Conservation (phyloP, 129 eudicot genomes). For the Centrapalus pauciflorus region DNA sequence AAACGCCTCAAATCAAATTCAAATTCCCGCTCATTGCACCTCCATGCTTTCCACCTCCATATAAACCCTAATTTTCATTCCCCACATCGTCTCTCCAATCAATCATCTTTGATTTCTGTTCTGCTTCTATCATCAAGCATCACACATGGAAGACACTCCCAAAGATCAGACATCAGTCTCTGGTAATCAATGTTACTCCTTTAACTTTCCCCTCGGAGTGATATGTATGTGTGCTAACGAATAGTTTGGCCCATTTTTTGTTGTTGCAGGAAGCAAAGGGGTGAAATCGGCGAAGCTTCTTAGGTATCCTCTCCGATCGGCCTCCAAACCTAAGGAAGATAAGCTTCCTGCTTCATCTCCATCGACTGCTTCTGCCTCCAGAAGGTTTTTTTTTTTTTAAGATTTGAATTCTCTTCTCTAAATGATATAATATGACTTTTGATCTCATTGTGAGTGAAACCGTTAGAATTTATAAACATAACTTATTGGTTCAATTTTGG, state of each 20-base stretch:
- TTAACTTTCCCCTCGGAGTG: not conserved
- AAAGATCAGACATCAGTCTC: constrained; percentile 37
- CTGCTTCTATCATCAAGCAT: not conserved
- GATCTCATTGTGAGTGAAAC: not conserved
- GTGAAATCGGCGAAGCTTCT: constrained; percentile 48
- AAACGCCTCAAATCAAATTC: constrained; percentile 9
- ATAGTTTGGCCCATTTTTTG: not conserved
- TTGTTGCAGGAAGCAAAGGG: constrained; percentile 32
- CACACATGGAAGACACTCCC: constrained; percentile 29
- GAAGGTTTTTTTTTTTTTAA: no score
- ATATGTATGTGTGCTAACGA: no score
- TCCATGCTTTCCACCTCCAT: constrained; percentile 1
- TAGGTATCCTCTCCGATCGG: constrained; percentile 82
- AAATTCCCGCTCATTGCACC: constrained; percentile 28
- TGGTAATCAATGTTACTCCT: constrained; percentile 17
- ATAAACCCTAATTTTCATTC: constrained; percentile 33
- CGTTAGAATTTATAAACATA: not conserved
- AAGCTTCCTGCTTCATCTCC: constrained; percentile 38
- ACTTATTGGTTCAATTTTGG: not conserved
- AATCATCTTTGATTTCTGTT: not conserved
- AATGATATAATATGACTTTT: not conserved
- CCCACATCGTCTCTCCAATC: constrained; percentile 14
- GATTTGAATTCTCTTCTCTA: not conserved
- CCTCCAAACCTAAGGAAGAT: constrained; percentile 46
- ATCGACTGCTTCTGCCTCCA: constrained; percentile 40